phyloP scores from a whole-genome alignment of 2,329 filamentous ascomycete species.

The Dryadomyces quercus-mongolicae region DNA sequence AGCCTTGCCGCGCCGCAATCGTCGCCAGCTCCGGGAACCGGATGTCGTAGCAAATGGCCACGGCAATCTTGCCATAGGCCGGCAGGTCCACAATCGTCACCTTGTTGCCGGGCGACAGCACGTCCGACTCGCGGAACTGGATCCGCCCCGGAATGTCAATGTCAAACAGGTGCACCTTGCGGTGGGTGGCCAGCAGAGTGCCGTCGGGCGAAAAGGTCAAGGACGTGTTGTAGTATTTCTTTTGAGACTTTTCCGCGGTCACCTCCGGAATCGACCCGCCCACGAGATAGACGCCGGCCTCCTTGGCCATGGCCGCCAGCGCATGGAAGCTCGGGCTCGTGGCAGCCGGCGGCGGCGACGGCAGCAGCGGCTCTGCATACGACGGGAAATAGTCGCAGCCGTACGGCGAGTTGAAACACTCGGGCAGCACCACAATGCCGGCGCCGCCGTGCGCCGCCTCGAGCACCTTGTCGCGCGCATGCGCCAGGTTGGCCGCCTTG shows the following conservation, averaged over 20 bases:
- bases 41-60: constrained; percentile 96
- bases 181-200: constrained; percentile 70
- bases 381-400: constrained; percentile 80
- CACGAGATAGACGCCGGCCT: constrained; percentile 69
- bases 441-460: constrained; percentile 68
- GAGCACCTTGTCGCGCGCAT: constrained; percentile 71
- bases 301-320: constrained; percentile 64
- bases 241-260: constrained; percentile 29
- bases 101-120: constrained; percentile 73
- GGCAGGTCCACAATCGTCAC: constrained; percentile 78
- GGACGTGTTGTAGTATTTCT: constrained; percentile 81
- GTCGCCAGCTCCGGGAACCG: constrained; percentile 90
- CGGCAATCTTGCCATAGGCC: constrained; percentile 73
- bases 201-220: constrained; percentile 72
- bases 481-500: constrained; percentile 72
- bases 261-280: constrained; percentile 90
- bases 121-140: constrained; percentile 79
- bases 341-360: constrained; percentile 56
- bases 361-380: constrained; percentile 80
- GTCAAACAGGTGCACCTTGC: constrained; percentile 94
- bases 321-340: constrained; percentile 79
- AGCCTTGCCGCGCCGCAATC: constrained; percentile 74
- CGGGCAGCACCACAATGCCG: constrained; percentile 80
- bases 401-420: constrained; percentile 99
- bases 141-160: constrained; percentile 96